phyloP scores from a whole-genome alignment of 176 grass and related monocot genomes.

The Oryza glumipatula region DNA sequence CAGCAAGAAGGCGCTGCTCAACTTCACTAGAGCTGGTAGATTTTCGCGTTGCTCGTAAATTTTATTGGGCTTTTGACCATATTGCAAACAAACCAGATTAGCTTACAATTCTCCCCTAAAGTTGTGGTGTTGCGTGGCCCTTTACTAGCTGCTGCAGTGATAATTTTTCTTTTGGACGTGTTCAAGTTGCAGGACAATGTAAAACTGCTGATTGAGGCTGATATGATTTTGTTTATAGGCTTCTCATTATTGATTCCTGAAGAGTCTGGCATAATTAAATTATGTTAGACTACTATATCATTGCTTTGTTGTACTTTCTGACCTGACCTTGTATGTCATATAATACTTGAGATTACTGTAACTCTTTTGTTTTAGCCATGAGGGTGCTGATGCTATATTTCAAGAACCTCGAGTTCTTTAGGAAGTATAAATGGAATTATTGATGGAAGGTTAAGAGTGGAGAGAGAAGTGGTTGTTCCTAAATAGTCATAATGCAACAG shows the following conservation, averaged over 20 bases:
- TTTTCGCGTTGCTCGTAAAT: slow-evolving; percentile 14
- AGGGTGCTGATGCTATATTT: background rate
- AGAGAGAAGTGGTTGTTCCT: slow-evolving; percentile 1
- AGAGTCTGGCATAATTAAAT: slow-evolving; percentile 5
- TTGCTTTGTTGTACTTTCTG: background rate
- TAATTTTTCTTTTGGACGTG: background rate
- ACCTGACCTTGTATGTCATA: background rate
- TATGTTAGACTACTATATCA: background rate
- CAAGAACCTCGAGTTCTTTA: background rate
- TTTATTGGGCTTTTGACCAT: background rate
- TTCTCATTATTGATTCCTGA: background rate
- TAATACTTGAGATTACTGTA: slow-evolving; percentile 4
- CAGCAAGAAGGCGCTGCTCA: slow-evolving; percentile 57
- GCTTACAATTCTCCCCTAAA: background rate
- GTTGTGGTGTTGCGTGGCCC: background rate
- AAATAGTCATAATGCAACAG: background rate
- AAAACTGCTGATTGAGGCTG: slow-evolving; percentile 10
- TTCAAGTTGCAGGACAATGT: background rate
- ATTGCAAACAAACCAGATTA: slow-evolving; percentile 1
- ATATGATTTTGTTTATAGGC: background rate
- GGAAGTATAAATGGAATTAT: background rate
- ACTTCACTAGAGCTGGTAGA: slow-evolving; percentile 89
- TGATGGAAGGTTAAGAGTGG: background rate
- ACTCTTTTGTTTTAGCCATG: background rate
- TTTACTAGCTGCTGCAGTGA: slow-evolving; percentile 9